These are phyloP conservation scores for Sporothrix schenckii DNA, from an alignment of 2,329 filamentous ascomycete species.

Conservation along the genomic window DNA sequence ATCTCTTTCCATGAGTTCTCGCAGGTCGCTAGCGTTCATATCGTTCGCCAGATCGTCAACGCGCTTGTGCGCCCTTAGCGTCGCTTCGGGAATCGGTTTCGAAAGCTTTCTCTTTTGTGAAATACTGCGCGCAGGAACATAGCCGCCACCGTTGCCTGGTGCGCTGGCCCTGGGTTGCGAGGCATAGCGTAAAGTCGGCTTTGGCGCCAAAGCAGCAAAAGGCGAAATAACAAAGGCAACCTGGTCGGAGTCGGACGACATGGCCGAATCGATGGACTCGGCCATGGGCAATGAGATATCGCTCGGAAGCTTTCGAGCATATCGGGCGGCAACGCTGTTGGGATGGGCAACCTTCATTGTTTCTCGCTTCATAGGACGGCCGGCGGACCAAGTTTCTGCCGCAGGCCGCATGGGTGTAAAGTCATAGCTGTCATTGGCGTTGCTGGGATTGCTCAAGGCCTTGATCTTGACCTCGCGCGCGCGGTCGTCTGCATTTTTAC, in stretches of 20 bases:
- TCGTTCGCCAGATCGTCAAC: constrained; percentile 78
- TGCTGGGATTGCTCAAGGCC: constrained; percentile 66
- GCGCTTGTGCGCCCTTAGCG: constrained; percentile 62
- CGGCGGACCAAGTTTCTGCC: constrained; percentile 61
- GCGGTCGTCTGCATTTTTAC: constrained; percentile 69
- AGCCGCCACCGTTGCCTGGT: constrained; percentile 48
- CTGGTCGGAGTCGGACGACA: constrained; percentile 74
- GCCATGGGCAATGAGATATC: constrained; percentile 74
- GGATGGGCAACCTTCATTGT: constrained; percentile 63
- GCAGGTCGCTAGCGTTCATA: constrained; percentile 78
- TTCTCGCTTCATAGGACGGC: constrained; percentile 63
- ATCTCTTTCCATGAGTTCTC: constrained; percentile 90
- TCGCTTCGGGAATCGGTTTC: constrained; percentile 63
- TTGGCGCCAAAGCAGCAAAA: constrained; percentile 79
- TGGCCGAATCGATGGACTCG: constrained; percentile 74
- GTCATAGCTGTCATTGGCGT: constrained; percentile 42
- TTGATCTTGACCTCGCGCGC: constrained; percentile 85
- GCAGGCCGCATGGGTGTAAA: constrained; percentile 67
- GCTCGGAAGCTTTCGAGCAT: constrained; percentile 55
- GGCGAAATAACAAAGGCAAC: constrained; percentile 79
- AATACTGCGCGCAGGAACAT: constrained; percentile 52
- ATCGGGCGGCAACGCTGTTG: constrained; percentile 46
- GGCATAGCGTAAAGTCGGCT: constrained; percentile 78
- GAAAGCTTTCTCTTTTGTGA: constrained; percentile 57
- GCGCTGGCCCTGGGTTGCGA: constrained; percentile 63